Base-by-base conservation (phyloP, 768 basidiomycete genomes). In the Lactifluus piperatus region DNA sequence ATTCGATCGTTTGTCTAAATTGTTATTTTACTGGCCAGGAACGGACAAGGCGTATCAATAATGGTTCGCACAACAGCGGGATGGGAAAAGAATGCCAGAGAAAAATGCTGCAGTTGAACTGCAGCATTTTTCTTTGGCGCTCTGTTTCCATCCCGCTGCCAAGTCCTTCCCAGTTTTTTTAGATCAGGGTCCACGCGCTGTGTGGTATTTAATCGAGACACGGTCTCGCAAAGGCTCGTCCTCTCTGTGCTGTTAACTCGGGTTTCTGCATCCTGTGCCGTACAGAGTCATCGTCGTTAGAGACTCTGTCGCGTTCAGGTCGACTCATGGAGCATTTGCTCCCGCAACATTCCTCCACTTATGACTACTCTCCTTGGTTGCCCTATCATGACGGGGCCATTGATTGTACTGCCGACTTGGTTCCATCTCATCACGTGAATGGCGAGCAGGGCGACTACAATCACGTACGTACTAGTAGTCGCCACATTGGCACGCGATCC, bases 151-250 rank as follows among this genome's bases (percentile, higher is more conserved):
- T 41, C 36, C 24, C 10, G 13, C 51, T 36, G 8, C 50, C 43
- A 51, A 34, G 3, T 24, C 20, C 20, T 5, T 20, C 32, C 44
- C 32, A 16, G 46, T 16, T 7, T 24, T n/a, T 55, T 47, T 56
- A 56, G 59, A 24, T 51, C 60, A 61, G 60, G 60, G 37, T 56
- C 60, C 53, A 27, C 55, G 32, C 32, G 50, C 60, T 16, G 24
- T 20, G 29, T 47, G 29, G 49, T 61, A 61, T 61, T 61, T 61
- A 56, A 60, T 34, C 44, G 39, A 27, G 27, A 48, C 36, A 24
- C 37, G 22, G 30, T 26, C 37, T 55, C 22, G 14, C 29, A 10
- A 51, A 18, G 30, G n/a, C 29, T 47, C 49, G 13, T 37, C 36
- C 32, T 26, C 50, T 54, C 58, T 34, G 43, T 36, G 24, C 20